Evolutionary conservation across 805 yeast genomes (phyloP).

Genomic region (Candida peoriensis): DNA sequence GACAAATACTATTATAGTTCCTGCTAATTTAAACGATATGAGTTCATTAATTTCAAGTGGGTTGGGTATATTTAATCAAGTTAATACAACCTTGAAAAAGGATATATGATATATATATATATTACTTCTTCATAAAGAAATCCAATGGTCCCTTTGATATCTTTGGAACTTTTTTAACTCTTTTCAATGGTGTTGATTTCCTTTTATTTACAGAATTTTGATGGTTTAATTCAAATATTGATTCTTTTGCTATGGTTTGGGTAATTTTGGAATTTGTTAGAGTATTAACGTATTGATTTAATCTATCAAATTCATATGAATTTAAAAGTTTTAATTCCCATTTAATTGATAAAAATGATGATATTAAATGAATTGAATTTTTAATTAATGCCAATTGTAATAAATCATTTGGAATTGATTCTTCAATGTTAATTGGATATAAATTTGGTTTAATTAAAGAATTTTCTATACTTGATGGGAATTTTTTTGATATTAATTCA

Average conservation of each 20-base stretch:
- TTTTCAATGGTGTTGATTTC: conserved; percentile 18
- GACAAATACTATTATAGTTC: conserved; percentile 70
- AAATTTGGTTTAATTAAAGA: conserved; percentile 21
- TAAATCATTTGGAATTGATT: conserved; percentile 31
- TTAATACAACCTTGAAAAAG: conserved; percentile 26
- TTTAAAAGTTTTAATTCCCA: conserved; percentile 22
- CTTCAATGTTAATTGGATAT: conserved; percentile 25
- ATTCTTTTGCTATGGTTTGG: conserved; percentile 27
- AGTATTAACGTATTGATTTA: conserved; percentile 25
- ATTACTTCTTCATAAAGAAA: conserved; percentile 33
- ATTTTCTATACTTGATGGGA: conserved; percentile 33
- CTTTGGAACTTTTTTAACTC: conserved; percentile 30
- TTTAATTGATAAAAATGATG: conserved; percentile 34
- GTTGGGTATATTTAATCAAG: conserved; percentile 60
- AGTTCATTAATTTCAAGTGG: conserved; percentile 75
- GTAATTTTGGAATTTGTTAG: conserved; percentile 18
- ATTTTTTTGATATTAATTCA: conserved; percentile 25
- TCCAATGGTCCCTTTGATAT: conserved; percentile 70
- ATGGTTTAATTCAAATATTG: conserved; percentile 24
- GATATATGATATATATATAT: conserved; percentile 1
- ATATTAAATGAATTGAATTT: conserved; percentile 42
- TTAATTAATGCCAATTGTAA: conserved; percentile 32
- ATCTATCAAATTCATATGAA: conserved; percentile 26
- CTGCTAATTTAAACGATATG: conserved; percentile 70
- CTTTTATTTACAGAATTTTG: conserved; percentile 16